These are phyloP conservation scores for Colletotrichum lentis DNA, from an alignment of 2,329 filamentous ascomycete species.

Conservation along the genomic window DNA sequence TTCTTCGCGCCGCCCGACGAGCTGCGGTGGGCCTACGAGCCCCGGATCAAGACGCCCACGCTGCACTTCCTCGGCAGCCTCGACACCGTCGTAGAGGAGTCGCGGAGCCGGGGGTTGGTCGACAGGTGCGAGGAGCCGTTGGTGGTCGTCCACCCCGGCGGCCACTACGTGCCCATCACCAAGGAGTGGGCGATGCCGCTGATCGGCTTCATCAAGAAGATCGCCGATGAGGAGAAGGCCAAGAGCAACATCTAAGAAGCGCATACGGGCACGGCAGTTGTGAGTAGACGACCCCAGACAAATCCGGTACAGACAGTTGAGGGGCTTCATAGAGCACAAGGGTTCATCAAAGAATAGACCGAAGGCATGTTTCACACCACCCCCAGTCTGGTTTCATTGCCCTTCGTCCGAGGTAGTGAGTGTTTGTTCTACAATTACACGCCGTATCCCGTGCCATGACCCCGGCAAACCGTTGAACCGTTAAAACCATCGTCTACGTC, in stretches of 20 bases:
- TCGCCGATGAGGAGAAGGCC: constrained; percentile 42
- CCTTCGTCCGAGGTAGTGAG: constrained; percentile 34
- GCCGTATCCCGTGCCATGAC: constrained; percentile 9
- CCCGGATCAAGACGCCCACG: constrained; percentile 77
- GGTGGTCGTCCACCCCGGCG: constrained; percentile 79
- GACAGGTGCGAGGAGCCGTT: constrained; percentile 66
- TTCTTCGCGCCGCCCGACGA: constrained; percentile 71
- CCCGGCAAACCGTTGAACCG: constrained; percentile 1
- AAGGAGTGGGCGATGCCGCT: constrained; percentile 82
- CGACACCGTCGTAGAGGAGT: constrained; percentile 88
- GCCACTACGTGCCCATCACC: constrained; percentile 86
- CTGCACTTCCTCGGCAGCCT: constrained; percentile 84
- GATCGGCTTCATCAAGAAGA: constrained; percentile 71
- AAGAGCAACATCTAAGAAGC: constrained; percentile 40
- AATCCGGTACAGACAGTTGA: constrained; percentile 24
- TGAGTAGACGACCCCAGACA: constrained; percentile 13
- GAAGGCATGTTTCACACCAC: constrained; percentile 30
- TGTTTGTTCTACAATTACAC: constrained; percentile 40
- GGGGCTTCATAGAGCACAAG: not conserved
- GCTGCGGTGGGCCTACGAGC: constrained; percentile 74
- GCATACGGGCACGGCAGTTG: not conserved
- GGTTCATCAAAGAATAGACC: constrained; percentile 32
- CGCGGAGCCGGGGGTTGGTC: constrained; percentile 70
- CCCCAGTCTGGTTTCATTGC: constrained; percentile 33
- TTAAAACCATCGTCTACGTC: not conserved